phyloP scores from a whole-genome alignment of 2,329 filamentous ascomycete species.

The Hymenoscyphus repandus region DNA sequence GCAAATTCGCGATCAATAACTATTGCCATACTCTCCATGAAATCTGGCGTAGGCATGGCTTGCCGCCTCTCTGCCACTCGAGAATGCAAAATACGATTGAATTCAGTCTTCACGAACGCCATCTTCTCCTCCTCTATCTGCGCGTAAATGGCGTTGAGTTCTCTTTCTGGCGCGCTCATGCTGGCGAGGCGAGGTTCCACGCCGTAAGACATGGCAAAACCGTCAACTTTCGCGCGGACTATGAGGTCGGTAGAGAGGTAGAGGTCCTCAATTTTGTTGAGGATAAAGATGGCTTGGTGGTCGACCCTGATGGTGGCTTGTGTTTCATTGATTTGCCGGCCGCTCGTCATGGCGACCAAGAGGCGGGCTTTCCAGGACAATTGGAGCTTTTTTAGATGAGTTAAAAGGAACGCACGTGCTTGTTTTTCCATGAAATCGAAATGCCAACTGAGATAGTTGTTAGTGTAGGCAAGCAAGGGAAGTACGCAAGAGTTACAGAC shows the following conservation, averaged over 20 bases:
- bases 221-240: constrained; percentile 13
- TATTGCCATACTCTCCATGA: constrained; percentile 15
- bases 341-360: constrained; percentile 7
- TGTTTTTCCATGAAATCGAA: constrained; percentile 17
- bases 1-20: constrained; percentile 17
- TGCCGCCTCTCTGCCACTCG: background rate
- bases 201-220: constrained; percentile 12
- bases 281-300: constrained; percentile 18
- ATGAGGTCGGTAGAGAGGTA: constrained; percentile 18
- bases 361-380: constrained; percentile 17
- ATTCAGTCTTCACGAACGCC: background rate
- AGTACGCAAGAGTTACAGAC: constrained; percentile 5
- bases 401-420: constrained; percentile 15
- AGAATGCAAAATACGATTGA: background rate
- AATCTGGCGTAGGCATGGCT: constrained; percentile 10
- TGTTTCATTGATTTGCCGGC: constrained; percentile 11
- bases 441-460: constrained; percentile 12
- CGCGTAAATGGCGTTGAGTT: constrained; percentile 12
- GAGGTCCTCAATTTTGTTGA: constrained; percentile 21
- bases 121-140: constrained; percentile 9
- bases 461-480: background rate
- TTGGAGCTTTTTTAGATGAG: constrained; percentile 15
- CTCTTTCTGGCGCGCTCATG: constrained; percentile 4
- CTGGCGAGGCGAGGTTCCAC: constrained; percentile 9
- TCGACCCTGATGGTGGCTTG: constrained; percentile 20